phyloP scores from a whole-genome alignment of 2,329 filamentous ascomycete species.

The Alternaria sp. region DNA sequence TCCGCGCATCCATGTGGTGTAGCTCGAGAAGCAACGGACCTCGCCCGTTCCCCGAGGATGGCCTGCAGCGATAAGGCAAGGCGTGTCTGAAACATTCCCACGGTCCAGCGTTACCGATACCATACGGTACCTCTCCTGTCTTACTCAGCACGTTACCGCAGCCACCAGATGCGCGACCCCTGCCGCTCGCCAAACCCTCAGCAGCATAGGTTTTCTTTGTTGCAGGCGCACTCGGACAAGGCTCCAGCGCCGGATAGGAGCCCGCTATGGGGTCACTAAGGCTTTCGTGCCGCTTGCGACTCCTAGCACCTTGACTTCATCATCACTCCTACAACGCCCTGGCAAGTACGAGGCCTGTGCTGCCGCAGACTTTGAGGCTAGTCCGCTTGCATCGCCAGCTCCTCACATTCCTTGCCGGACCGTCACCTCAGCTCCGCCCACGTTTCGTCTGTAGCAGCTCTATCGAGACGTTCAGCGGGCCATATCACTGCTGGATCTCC shows the following conservation, averaged over 20 bases:
- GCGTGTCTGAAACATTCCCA: neutral
- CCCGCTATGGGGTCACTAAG: conserved; percentile 14
- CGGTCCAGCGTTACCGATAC: neutral
- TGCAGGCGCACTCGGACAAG: conserved; percentile 19
- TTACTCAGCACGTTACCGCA: conserved; percentile 16
- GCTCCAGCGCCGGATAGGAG: conserved; percentile 27
- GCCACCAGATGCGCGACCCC: conserved; percentile 13
- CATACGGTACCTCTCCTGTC: neutral
- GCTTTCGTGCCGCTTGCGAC: conserved; percentile 10
- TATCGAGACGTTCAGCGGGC: conserved; percentile 36
- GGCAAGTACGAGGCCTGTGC: conserved; percentile 35
- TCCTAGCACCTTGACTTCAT: conserved; percentile 10
- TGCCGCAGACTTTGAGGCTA: conserved; percentile 27
- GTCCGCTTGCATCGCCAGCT: conserved; percentile 29
- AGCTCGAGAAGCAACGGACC: neutral
- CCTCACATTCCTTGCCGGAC: conserved; percentile 37
- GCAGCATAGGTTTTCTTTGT: conserved; percentile 18
- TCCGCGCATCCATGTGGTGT: neutral
- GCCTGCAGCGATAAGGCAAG: neutral
- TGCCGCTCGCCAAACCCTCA: conserved; percentile 21
- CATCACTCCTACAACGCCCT: conserved; percentile 15
- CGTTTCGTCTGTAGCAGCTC: conserved; percentile 33
- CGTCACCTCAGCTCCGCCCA: conserved; percentile 39
- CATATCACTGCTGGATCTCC: conserved; percentile 17
- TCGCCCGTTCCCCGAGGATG: neutral